Evolutionary conservation across 306 rosid species (phyloP).

Genomic region (Vigna trinervia): DNA sequence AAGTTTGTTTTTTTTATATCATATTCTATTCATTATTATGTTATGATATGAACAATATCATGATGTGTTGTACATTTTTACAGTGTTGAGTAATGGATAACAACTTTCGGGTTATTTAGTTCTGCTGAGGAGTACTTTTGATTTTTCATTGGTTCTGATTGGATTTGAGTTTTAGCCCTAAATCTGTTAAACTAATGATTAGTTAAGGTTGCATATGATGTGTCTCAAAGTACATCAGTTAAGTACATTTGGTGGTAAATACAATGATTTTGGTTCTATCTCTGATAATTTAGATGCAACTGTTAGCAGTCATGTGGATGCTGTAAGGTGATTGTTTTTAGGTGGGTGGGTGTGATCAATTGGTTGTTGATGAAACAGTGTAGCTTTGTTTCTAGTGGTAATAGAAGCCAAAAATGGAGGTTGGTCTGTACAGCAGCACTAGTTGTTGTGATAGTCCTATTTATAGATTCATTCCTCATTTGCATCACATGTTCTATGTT

Average conservation of each 20-base stretch:
- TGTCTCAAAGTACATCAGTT: neutral
- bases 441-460: neutral
- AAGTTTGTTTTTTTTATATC: conserved; percentile 15
- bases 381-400: neutral
- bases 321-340: neutral
- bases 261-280: neutral
- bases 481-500: neutral
- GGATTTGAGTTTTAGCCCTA: neutral
- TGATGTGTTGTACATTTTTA: conserved; percentile 47
- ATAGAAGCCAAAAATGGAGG: neutral
- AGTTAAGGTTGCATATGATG: neutral
- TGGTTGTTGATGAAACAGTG: neutral
- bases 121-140: neutral
- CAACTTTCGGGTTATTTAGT: neutral
- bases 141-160: neutral
- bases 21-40: conserved; percentile 42
- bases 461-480: neutral
- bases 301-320: conserved; percentile 5
- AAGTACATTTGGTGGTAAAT: neutral
- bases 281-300: neutral
- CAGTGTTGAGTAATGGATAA: neutral
- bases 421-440: neutral
- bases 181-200: conserved; percentile 13
- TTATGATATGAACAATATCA: conserved; percentile 37
- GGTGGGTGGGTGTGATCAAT: neutral